These are phyloP conservation scores for Desmodesmus armatus DNA, from an alignment of 139 green algal genomes.

Conservation along the genomic window DNA sequence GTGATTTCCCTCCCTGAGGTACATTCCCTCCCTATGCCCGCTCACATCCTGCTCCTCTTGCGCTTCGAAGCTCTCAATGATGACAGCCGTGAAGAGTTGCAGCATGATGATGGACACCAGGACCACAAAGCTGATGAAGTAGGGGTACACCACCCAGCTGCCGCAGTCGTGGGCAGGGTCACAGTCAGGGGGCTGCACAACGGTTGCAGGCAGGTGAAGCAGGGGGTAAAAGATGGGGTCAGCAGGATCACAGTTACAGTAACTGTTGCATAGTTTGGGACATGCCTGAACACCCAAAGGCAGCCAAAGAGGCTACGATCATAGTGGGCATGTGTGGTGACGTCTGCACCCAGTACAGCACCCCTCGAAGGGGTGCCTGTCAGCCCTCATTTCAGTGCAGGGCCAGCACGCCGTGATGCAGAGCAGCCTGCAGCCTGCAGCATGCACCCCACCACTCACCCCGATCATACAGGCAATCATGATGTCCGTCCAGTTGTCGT, in stretches of 20 bases:
- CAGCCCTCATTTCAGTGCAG: background rate
- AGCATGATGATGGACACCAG: slow-evolving; percentile 79
- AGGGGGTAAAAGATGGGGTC: background rate
- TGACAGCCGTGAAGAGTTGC: slow-evolving; percentile 83
- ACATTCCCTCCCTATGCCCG: too few species aligned
- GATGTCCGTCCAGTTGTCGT: slow-evolving; percentile 80
- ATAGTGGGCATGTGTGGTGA: too few species aligned
- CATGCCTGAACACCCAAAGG: too few species aligned
- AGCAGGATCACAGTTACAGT: too few species aligned
- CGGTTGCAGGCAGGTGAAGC: background rate
- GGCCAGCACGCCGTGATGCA: too few species aligned
- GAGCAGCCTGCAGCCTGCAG: background rate
- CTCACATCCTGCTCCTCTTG: slow-evolving; percentile 70
- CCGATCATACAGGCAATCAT: slow-evolving; percentile 67
- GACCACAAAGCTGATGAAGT: slow-evolving; percentile 78
- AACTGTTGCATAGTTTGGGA: too few species aligned
- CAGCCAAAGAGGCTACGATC: background rate
- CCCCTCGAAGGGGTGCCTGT: background rate
- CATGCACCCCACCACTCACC: background rate
- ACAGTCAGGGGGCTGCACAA: slow-evolving; percentile 57
- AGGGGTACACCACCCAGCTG: slow-evolving; percentile 65
- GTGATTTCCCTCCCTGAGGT: too few species aligned
- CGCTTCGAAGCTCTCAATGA: slow-evolving; percentile 85
- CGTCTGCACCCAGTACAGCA: too few species aligned
- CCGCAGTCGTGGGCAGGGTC: slow-evolving; percentile 58